Evolutionary conservation across 352 stramenopile species (phyloP), one percentile per base, ranked within the genome.

Genomic region (Phytophthora pseudosyringae): DNA sequence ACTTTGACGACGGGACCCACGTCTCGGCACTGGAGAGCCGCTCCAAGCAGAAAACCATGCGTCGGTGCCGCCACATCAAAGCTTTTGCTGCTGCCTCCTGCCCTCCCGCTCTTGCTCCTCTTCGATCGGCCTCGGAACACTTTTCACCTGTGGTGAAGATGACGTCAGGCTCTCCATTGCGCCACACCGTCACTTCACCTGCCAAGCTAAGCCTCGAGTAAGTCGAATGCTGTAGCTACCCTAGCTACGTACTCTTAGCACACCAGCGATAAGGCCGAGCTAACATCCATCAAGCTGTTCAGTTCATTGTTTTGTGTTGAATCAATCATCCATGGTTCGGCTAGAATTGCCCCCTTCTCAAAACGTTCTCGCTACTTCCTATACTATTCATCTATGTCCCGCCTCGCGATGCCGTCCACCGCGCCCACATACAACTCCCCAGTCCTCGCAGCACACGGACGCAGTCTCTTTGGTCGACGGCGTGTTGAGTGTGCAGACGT

Each of bases 1-100:
- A 91, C 40, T 91, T 91, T 59, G 69, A 86, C 51, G 79, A 91
- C 44, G 80, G 77, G 15, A 66, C 65, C 4, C 73, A 89, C 50
- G 70, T 80, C 3, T 76, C 74, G 39, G 77, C 73, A 9, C 68
- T 91, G 29, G 82, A 91, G 43, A 69, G 67, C 13, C 78, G 82
- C 15, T 89, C 69, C 69, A 89, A 89, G 76, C 70, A 74, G 40
- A 83, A 85, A 61, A 80, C 78, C 1, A 58, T 86, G 35, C 58
- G 73, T 45, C 74, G 80, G 15, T 91, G 80, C 63, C 70, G 69
- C 2, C 59, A 74, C 5, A 88, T 91, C 53, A 87, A 89, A 55
- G 69, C 79, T 13, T 91, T 89, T 33, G 47, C 81, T 12, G 43
- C 70, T 9, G 18, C 8, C 4, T 69, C 8, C 4, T 69, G 43